These are phyloP conservation scores for Penicillium griseofulvum DNA, from an alignment of 2,329 filamentous ascomycete species.

Conservation along the genomic window DNA sequence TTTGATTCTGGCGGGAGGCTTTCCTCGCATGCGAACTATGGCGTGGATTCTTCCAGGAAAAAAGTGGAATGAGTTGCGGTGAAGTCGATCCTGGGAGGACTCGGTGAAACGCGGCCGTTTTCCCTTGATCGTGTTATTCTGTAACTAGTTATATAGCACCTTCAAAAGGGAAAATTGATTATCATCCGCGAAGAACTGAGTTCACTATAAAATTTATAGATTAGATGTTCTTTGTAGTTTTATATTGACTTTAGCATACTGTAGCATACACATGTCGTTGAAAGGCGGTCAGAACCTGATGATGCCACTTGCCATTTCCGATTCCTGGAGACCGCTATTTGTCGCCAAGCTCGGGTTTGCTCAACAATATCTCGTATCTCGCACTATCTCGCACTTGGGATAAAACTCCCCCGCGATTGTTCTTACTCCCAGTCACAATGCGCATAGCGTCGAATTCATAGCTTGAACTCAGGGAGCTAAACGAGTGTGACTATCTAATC, in stretches of 20 bases:
- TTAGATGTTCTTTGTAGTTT: not conserved
- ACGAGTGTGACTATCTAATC: not conserved
- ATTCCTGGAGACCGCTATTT: constrained; percentile 7
- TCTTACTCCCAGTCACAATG: constrained; percentile 16
- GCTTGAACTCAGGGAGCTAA: constrained; percentile 8
- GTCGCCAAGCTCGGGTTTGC: not conserved
- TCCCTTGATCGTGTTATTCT: constrained; percentile 19
- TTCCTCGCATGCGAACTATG: constrained; percentile 18
- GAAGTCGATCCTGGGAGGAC: constrained; percentile 3
- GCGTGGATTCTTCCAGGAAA: constrained; percentile 1
- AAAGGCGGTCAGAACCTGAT: constrained; percentile 18
- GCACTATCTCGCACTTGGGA: not conserved
- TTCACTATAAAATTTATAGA: not conserved
- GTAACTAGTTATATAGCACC: constrained; percentile 21
- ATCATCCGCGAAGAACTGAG: constrained; percentile 18
- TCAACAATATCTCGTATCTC: not conserved
- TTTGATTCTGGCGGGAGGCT: constrained; percentile 10
- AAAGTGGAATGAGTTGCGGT: constrained; percentile 9
- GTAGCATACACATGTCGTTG: not conserved
- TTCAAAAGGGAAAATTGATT: constrained; percentile 22
- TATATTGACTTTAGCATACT: not conserved
- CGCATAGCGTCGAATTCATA: constrained; percentile 4
- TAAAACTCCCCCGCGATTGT: constrained; percentile 5
- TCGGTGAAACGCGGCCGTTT: constrained; percentile 15
- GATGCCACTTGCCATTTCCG: constrained; percentile 19